Conservation (phyloP, 2,329 filamentous ascomycete species). For the Paracorniculantispora psalliotae region DNA sequence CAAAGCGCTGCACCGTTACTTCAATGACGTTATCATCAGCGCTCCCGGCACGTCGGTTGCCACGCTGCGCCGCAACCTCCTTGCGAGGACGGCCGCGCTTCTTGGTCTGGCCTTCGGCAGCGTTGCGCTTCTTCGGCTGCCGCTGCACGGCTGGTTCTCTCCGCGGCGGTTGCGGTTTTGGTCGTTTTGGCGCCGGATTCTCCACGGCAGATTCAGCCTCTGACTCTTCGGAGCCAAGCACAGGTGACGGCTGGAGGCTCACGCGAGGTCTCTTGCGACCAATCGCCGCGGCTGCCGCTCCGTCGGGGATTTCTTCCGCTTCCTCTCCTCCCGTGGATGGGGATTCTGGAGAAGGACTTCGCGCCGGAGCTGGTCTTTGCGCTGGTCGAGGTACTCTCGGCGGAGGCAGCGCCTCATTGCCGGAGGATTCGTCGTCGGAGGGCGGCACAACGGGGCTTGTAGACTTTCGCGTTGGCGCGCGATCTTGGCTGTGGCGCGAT, state of each 20-base stretch:
- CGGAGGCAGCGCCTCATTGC: constrained; percentile 17
- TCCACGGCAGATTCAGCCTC: too few relatives aligned
- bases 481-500: not conserved
- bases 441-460: not conserved
- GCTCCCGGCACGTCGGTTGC: not conserved
- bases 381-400: not conserved
- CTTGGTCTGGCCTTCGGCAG: constrained; percentile 2
- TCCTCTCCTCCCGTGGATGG: constrained; percentile 36
- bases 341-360: not conserved
- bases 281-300: not conserved
- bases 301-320: constrained; percentile 32
- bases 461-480: not conserved
- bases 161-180: constrained; percentile 16
- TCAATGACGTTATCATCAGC: constrained; percentile 34
- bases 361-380: not conserved
- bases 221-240: constrained; percentile 32
- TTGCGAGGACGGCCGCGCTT: constrained; percentile 17
- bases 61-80: not conserved
- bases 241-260: constrained; percentile 32
- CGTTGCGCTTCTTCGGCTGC: constrained; percentile 4
- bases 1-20: constrained; percentile 56
- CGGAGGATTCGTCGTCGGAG: constrained; percentile 15
- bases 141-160: constrained; percentile 6
- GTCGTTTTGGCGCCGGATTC: too few relatives aligned
- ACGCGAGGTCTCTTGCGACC: constrained; percentile 6